Percentiles rank a stretch among this genome's conserved stretches.
These are phyloP conservation scores for Paralagenidium karlingii DNA, from an alignment of 352 stramenopile genomes.

Conservation along the genomic window DNA sequence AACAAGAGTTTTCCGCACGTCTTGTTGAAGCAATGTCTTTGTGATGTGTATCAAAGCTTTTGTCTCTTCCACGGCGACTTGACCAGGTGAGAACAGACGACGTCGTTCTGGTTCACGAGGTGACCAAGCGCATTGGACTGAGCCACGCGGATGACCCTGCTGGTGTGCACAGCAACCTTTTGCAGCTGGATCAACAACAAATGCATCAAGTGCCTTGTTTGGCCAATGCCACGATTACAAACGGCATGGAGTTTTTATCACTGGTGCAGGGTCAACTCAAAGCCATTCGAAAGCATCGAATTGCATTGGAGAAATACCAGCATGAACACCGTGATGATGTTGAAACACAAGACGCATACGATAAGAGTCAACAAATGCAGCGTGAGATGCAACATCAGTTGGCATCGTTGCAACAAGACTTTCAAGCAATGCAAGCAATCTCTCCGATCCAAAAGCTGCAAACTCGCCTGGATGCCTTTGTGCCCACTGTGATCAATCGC, in stretches of 20 bases:
- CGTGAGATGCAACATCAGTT: too few species aligned
- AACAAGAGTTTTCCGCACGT: too few species aligned
- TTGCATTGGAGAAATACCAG: constrained; percentile 11
- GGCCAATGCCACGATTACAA: too few species aligned
- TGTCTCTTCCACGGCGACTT: constrained; percentile 40
- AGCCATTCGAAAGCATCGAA: constrained; percentile 25
- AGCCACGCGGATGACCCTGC: too few species aligned
- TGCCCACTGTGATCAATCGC: constrained; percentile 23
- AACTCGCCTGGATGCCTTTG: constrained; percentile 17
- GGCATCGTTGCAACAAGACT: constrained; percentile 6
- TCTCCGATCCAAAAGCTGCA: constrained; percentile 18
- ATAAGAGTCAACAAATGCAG: too few species aligned
- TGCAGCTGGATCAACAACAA: neutral
- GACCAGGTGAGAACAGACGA: too few species aligned
- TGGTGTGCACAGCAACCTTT: constrained; percentile 6
- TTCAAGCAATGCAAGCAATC: constrained; percentile 12
- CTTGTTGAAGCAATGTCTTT: constrained; percentile 21
- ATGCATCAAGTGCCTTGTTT: neutral
- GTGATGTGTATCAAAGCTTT: constrained; percentile 35
- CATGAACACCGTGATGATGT: constrained; percentile 1
- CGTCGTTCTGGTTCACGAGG: too few species aligned
- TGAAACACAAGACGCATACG: neutral
- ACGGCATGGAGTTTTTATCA: constrained; percentile 40
- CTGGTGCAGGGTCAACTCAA: constrained; percentile 21
- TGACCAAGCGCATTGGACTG: too few species aligned